phyloP scores from a whole-genome alignment of 352 stramenopile genomes.

The Phytophthora cactorum region DNA sequence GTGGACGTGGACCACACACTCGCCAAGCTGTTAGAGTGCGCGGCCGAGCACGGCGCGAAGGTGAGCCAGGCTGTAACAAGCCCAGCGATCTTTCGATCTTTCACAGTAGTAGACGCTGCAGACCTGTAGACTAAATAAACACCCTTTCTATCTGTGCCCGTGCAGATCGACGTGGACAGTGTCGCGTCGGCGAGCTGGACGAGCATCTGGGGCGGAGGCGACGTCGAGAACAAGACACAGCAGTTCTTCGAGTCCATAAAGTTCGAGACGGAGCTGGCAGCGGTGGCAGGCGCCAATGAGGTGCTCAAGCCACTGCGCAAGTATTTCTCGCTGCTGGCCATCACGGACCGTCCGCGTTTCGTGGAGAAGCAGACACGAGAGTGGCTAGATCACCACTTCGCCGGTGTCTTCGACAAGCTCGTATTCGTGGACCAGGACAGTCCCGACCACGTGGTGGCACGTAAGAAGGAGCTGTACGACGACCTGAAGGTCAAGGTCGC shows the following conservation, averaged over 20 bases:
- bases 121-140: background rate
- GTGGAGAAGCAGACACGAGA: constrained; percentile 76
- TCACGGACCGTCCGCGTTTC: constrained; percentile 62
- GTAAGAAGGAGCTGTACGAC: constrained; percentile 68
- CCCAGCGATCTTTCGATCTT: constrained; percentile 12
- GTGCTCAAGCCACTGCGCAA: constrained; percentile 66
- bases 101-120: background rate
- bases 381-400: constrained; percentile 72
- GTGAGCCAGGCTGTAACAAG: constrained; percentile 23
- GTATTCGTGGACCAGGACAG: constrained; percentile 65
- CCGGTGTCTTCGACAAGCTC: constrained; percentile 77
- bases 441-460: constrained; percentile 41
- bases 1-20: constrained; percentile 78
- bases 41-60: constrained; percentile 37
- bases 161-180: constrained; percentile 35
- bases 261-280: constrained; percentile 47
- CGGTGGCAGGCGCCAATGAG: constrained; percentile 36
- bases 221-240: constrained; percentile 38
- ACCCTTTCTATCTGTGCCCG: background rate
- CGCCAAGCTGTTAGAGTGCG: constrained; percentile 49
- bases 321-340: constrained; percentile 64
- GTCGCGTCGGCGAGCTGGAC: constrained; percentile 37
- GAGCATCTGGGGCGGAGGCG: constrained; percentile 37
- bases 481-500: constrained; percentile 73
- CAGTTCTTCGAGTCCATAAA: constrained; percentile 62